These are phyloP conservation scores for Fusarium cicatricum DNA, from an alignment of 2,329 filamentous ascomycete species.

Conservation along the genomic window DNA sequence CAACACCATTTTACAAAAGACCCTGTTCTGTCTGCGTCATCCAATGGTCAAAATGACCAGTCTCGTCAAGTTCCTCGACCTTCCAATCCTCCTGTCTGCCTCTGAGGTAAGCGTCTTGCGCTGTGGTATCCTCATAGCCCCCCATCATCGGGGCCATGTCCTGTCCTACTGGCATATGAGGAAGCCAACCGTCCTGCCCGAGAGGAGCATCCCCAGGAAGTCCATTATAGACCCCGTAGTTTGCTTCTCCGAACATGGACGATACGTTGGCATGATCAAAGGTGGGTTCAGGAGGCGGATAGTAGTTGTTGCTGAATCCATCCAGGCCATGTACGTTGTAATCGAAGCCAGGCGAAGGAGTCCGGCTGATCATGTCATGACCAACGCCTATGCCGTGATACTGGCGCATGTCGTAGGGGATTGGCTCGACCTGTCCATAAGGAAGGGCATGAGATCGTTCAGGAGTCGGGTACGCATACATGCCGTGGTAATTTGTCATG, in stretches of 20 bases:
- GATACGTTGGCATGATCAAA: constrained; percentile 9
- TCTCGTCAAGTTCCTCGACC: constrained; percentile 46
- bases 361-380: constrained; percentile 25
- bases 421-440: constrained; percentile 25
- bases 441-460: constrained; percentile 12
- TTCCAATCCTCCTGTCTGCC: constrained; percentile 48
- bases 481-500: constrained; percentile 18
- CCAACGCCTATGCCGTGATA: constrained; percentile 14
- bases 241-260: constrained; percentile 12
- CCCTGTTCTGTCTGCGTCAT: constrained; percentile 42
- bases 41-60: constrained; percentile 45
- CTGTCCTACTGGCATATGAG: constrained; percentile 12
- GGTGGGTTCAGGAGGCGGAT: constrained; percentile 9
- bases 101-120: constrained; percentile 44
- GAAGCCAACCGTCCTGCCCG: constrained; percentile 23
- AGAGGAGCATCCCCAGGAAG: constrained; percentile 16
- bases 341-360: constrained; percentile 32
- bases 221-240: constrained; percentile 21
- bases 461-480: constrained; percentile 25
- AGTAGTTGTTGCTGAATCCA: constrained; percentile 21
- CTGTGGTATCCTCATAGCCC: constrained; percentile 20
- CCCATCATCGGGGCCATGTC: constrained; percentile 17
- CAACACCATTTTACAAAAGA: constrained; percentile 14
- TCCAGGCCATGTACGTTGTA: constrained; percentile 24
- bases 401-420: constrained; percentile 23